Conservation (phyloP, 2,329 filamentous ascomycete genomes). For the Teratosphaeria gauchensis region DNA sequence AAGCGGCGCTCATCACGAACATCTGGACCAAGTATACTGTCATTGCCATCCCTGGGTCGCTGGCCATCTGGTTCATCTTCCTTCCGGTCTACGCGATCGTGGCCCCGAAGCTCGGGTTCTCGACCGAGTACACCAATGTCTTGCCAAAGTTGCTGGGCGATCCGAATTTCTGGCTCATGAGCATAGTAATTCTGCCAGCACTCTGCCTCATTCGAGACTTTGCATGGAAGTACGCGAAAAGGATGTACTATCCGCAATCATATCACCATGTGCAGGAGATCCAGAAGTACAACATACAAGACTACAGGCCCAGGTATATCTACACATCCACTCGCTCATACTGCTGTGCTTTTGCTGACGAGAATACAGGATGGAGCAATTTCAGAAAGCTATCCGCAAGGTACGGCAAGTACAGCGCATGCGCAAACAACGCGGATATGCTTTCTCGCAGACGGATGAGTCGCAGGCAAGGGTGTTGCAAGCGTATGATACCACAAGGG, state of each 20-base stretch:
- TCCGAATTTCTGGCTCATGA: conserved; percentile 86
- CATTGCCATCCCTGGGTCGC: conserved; percentile 85
- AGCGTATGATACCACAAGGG: conserved; percentile 92
- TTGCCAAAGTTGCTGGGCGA: conserved; percentile 71
- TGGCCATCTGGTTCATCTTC: conserved; percentile 85
- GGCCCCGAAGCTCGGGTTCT: conserved; percentile 72
- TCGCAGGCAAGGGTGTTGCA: conserved; percentile 89
- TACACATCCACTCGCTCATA: background rate
- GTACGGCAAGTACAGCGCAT: conserved; percentile 96
- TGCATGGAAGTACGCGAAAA: conserved; percentile 92
- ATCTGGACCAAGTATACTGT: conserved; percentile 99
- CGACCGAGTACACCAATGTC: conserved; percentile 74
- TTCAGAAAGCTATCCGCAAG: conserved; percentile 98
- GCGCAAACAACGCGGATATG: conserved; percentile 97
- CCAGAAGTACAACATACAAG: conserved; percentile 99
- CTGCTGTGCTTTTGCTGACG: conserved; percentile 8
- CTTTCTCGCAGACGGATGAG: conserved; percentile 95
- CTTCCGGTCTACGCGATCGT: conserved; percentile 79
- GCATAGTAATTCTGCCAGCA: conserved; percentile 64
- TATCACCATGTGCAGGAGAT: conserved; percentile 99
- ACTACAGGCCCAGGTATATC: conserved; percentile 83
- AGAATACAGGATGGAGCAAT: conserved; percentile 80
- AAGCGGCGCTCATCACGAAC: conserved; percentile 88
- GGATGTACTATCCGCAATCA: conserved; percentile 91
- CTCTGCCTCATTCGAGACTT: conserved; percentile 82